Evolutionary conservation across 495 filamentous ascomycete species (phyloP).

Genomic region (Oleoguttula mirabilis): DNA sequence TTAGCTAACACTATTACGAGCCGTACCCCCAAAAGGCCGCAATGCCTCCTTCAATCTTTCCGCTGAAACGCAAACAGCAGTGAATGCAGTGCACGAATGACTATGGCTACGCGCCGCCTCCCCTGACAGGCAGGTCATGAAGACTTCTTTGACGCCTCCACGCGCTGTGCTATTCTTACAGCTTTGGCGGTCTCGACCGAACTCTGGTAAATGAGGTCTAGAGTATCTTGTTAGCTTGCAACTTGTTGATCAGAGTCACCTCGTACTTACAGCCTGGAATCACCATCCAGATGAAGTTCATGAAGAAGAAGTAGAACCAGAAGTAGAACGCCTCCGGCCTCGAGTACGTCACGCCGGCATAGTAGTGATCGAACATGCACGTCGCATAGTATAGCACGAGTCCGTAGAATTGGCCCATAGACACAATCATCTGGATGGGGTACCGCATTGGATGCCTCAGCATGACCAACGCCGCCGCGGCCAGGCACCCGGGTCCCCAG

Average conservation of each 20-base stretch:
- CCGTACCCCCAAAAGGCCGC: too few relatives aligned
- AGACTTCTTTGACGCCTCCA: slow-evolving; percentile 12
- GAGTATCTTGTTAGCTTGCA: neutral
- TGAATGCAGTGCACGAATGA: too few relatives aligned
- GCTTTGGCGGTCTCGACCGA: slow-evolving; percentile 8
- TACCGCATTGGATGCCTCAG: slow-evolving; percentile 50
- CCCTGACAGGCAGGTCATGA: too few relatives aligned
- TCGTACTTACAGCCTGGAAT: slow-evolving; percentile 42
- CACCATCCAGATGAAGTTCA: slow-evolving; percentile 81
- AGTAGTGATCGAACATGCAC: slow-evolving; percentile 53
- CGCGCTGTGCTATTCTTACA: neutral
- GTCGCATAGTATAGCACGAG: slow-evolving; percentile 79
- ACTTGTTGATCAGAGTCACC: neutral
- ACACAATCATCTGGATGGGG: slow-evolving; percentile 58
- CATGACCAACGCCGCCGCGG: slow-evolving; percentile 49
- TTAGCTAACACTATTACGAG: too few relatives aligned
- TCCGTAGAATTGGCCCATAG: slow-evolving; percentile 74
- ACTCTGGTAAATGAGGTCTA: slow-evolving; percentile 14
- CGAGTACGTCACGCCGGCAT: slow-evolving; percentile 47
- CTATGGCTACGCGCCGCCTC: too few relatives aligned
- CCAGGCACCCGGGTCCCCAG: slow-evolving; percentile 75
- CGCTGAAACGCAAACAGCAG: too few relatives aligned
- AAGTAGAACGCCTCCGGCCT: slow-evolving; percentile 72
- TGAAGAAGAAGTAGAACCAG: slow-evolving; percentile 76
- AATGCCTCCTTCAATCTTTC: too few relatives aligned